A percentile compares a stretch with the other conserved stretches of the same genome.
Conservation (phyloP, 768 basidiomycete genomes). For the Collybia sordida region DNA sequence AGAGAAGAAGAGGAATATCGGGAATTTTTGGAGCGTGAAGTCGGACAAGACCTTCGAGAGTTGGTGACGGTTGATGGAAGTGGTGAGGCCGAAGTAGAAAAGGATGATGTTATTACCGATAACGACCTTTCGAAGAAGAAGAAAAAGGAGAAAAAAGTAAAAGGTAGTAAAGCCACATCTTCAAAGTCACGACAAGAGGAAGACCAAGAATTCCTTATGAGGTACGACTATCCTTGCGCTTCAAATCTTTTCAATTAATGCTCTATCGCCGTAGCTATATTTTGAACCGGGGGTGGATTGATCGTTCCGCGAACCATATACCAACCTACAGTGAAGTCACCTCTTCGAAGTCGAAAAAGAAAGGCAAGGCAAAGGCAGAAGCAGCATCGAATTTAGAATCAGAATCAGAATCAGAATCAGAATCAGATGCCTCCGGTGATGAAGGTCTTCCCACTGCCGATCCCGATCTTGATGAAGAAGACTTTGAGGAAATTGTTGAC, state of each 20-base stretch:
- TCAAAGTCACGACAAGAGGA: slow-evolving; percentile 52
- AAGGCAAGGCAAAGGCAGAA: slow-evolving; percentile 29
- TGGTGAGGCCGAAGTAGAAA: slow-evolving; percentile 6
- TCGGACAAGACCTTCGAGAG: slow-evolving; percentile 69
- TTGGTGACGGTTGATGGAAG: slow-evolving; percentile 60
- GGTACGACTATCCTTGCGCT: slow-evolving; percentile 42
- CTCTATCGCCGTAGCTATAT: slow-evolving; percentile 67
- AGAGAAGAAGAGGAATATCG: slow-evolving; percentile 85
- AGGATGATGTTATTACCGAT: slow-evolving; percentile 21
- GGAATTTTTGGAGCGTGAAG: slow-evolving; percentile 77
- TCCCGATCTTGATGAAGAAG: slow-evolving; percentile 53
- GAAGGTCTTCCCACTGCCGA: slow-evolving; percentile 18
- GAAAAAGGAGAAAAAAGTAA: slow-evolving; percentile 31
- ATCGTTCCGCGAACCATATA: slow-evolving; percentile 65
- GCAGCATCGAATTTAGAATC: slow-evolving; percentile 19
- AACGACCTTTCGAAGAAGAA: slow-evolving; percentile 37
- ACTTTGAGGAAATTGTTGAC: slow-evolving; percentile 90
- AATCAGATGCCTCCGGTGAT: slow-evolving; percentile 15
- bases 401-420: slow-evolving; percentile 22
- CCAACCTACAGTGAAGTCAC: slow-evolving; percentile 89
- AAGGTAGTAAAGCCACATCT: slow-evolving; percentile 29
- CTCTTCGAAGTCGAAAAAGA: slow-evolving; percentile 32
- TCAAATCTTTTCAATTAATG: slow-evolving; percentile 1
- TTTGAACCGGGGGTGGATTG: slow-evolving; percentile 96
- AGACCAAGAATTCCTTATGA: slow-evolving; percentile 88